Conservation (phyloP, 176 grass and related monocot genomes). For the Aegilops tauschii region DNA sequence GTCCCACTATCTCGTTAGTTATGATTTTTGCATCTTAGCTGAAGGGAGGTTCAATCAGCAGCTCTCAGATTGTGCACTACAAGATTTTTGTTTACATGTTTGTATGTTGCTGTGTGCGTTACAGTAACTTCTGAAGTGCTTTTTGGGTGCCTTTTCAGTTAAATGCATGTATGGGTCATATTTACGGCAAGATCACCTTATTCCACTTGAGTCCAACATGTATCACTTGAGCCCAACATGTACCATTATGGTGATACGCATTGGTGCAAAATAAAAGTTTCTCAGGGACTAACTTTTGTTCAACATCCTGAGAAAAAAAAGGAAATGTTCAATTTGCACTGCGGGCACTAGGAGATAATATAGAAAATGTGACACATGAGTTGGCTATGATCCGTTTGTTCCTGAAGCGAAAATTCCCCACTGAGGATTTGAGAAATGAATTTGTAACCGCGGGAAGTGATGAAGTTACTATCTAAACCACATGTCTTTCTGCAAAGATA, state of each 20-base stretch:
- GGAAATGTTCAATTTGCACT: neutral
- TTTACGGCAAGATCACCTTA: neutral
- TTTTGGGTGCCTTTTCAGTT: neutral
- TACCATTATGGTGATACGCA: too few relatives aligned
- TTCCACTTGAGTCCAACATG: neutral
- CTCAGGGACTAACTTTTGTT: neutral
- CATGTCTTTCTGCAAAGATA: neutral
- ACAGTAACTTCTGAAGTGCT: neutral
- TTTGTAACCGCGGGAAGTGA: neutral
- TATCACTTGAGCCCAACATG: neutral
- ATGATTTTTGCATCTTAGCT: too few relatives aligned
- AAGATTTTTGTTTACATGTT: too few relatives aligned
- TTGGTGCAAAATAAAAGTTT: too few relatives aligned
- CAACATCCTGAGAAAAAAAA: neutral
- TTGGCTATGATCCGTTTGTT: neutral
- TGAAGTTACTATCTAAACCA: neutral
- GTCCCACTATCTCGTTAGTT: too few relatives aligned
- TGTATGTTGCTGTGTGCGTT: too few relatives aligned
- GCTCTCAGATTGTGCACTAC: too few relatives aligned
- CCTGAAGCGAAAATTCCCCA: neutral
- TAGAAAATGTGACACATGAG: neutral
- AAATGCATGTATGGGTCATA: neutral
- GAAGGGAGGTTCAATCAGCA: too few relatives aligned
- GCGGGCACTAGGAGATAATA: neutral
- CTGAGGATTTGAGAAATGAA: neutral